Conservation (phyloP, 805 yeast genomes). For the Aciculoconidium aculeatum region DNA sequence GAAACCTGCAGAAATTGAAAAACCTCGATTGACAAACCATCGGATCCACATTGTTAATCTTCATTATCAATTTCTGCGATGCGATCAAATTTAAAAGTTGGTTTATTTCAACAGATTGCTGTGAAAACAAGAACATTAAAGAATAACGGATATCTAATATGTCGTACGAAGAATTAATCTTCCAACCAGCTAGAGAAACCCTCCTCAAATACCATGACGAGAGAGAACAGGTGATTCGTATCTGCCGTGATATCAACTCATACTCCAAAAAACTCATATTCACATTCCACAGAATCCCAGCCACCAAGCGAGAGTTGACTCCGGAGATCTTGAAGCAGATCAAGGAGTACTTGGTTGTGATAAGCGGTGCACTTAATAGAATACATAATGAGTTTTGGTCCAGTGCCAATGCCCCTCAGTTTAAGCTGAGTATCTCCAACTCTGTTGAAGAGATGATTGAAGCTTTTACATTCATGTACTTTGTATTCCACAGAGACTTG, state of each 20-base stretch:
- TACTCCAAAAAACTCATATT: conserved; percentile 31
- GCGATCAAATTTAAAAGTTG: too few species aligned
- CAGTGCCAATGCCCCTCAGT: conserved; percentile 11
- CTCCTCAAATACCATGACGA: conserved; percentile 22
- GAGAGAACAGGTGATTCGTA: conserved; percentile 28
- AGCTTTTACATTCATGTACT: conserved; percentile 20
- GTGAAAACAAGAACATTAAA: too few species aligned
- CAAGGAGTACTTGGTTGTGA: conserved; percentile 8
- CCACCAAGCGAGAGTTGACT: neutral
- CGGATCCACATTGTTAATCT: too few species aligned
- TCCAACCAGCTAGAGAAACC: conserved; percentile 17
- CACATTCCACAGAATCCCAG: conserved; percentile 15
- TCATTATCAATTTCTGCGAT: too few species aligned
- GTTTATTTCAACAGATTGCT: too few species aligned
- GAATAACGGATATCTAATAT: too few species aligned
- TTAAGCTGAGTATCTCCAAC: conserved; percentile 17
- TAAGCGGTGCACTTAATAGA: conserved; percentile 4
- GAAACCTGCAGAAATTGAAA: too few species aligned
- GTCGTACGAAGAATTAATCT: conserved; percentile 6
- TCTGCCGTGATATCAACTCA: conserved; percentile 33
- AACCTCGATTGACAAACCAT: too few species aligned
- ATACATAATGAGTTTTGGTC: conserved; percentile 6
- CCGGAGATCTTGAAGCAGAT: conserved; percentile 9
- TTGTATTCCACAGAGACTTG: conserved; percentile 8
- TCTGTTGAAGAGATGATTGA: conserved; percentile 23